Evolutionary conservation across 2,329 filamentous ascomycete species (phyloP).

Genomic region (Didymosphaeria variabile): DNA sequence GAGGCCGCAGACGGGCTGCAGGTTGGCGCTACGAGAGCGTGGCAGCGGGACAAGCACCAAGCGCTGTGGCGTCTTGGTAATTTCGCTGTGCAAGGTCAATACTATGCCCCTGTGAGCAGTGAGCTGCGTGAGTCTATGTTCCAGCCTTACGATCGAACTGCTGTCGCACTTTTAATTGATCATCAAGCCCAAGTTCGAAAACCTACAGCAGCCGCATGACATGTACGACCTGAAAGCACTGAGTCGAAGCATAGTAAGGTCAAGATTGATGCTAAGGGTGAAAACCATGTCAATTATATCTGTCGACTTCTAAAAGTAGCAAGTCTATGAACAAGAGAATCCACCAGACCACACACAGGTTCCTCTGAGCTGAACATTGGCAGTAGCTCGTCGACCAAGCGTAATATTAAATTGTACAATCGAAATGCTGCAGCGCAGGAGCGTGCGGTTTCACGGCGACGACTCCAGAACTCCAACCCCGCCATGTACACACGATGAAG

Average conservation of each 20-base stretch:
- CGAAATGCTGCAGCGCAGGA: slow-evolving; percentile 43
- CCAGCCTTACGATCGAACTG: slow-evolving; percentile 1
- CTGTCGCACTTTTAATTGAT: neutral
- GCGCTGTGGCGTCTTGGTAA: slow-evolving; percentile 15
- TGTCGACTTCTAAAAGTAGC: slow-evolving; percentile 34
- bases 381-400: slow-evolving; percentile 44
- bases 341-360: slow-evolving; percentile 48
- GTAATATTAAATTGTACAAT: slow-evolving; percentile 49
- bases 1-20: slow-evolving; percentile 3
- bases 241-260: neutral
- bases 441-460: slow-evolving; percentile 34
- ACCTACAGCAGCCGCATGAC: neutral
- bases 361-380: slow-evolving; percentile 31
- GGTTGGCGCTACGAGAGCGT: slow-evolving; percentile 1
- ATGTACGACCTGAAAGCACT: neutral
- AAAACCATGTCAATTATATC: slow-evolving; percentile 45
- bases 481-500: slow-evolving; percentile 46
- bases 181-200: neutral
- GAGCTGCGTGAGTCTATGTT: neutral
- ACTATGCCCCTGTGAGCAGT: slow-evolving; percentile 6
- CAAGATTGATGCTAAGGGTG: slow-evolving; percentile 27
- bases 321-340: slow-evolving; percentile 46
- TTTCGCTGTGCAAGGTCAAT: slow-evolving; percentile 14
- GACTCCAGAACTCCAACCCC: slow-evolving; percentile 39
- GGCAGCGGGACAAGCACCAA: slow-evolving; percentile 6